Percentiles rank a stretch among this genome's conserved stretches.
phyloP scores from a whole-genome alignment of 495 filamentous ascomycete species.

The Xylaria scruposa region DNA sequence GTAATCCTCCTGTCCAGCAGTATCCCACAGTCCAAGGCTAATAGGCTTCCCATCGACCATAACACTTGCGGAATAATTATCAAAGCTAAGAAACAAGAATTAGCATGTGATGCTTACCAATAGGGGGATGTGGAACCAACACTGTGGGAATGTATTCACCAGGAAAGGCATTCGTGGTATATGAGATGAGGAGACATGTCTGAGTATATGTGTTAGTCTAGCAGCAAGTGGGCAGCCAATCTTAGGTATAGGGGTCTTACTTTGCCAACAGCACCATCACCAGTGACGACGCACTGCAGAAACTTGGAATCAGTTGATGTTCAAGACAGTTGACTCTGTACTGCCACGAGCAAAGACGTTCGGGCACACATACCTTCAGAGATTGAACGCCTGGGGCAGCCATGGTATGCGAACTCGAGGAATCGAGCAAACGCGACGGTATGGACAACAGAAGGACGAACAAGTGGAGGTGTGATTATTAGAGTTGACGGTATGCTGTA shows the following conservation, averaged over 20 bases:
- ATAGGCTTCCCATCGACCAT: slow-evolving; percentile 98
- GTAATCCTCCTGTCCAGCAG: slow-evolving; percentile 98
- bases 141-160: slow-evolving; percentile 99
- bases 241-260: slow-evolving; percentile 55
- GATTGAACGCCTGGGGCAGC: slow-evolving; percentile 61
- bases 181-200: slow-evolving; percentile 99
- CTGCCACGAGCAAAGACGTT: neutral
- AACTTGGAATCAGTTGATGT: slow-evolving; percentile 35
- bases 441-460: slow-evolving; percentile 16
- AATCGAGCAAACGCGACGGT: slow-evolving; percentile 18
- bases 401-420: slow-evolving; percentile 47
- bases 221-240: slow-evolving; percentile 24
- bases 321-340: slow-evolving; percentile 16
- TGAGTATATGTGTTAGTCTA: slow-evolving; percentile 51
- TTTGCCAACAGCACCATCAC: slow-evolving; percentile 98
- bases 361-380: slow-evolving; percentile 57
- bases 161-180: slow-evolving; percentile 98
- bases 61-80: slow-evolving; percentile 98
- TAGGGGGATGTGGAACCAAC: slow-evolving; percentile 61
- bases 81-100: slow-evolving; percentile 72
- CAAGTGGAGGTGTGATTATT: slow-evolving; percentile 12
- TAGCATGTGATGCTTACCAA: slow-evolving; percentile 33
- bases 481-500: slow-evolving; percentile 16
- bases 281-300: slow-evolving; percentile 92
- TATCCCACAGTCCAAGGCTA: slow-evolving; percentile 97